Base-by-base conservation (phyloP, 2,329 filamentous ascomycete genomes). In the Onygenales sp. region DNA sequence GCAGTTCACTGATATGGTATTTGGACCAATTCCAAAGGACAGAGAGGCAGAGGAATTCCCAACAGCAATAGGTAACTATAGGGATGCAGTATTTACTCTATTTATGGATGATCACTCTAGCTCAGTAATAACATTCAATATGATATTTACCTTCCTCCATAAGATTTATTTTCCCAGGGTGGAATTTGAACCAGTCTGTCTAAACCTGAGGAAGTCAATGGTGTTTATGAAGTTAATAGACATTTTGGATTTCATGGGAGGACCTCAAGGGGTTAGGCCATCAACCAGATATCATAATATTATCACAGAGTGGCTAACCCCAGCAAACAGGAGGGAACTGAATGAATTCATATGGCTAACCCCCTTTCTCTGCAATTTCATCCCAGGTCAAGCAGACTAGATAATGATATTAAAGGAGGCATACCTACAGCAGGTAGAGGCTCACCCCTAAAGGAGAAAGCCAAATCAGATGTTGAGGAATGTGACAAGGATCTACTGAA, bases 51-150 rank as follows among this genome's bases (percentile, higher is more conserved):
- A 17, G 17, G 2, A 17, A 17, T 17, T 17, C 17, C 17, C 17
- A 17, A 17, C 0, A 0, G 2, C 0, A 17, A 17, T 17, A 17
- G 2, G 17, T 0, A 17, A 17, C 0, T 0, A 17, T 17, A 2
- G 2, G 17, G 17, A 17, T 17, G 2, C 17, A 2, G 2, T 2
- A 17, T 17, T 17, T 17, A 17, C 17, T 17, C 2, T 17, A 17
- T 17, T 17, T 17, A 17, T 17, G 0, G 2, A 17, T 17, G 2
- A 17, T 2, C 2, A 17, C 17, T 17, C 17, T 17, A 17, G 2
- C 17, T 17, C 2, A 17, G 17, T 2, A 17, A 17, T 2, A 17
- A 17, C 17, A 17, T 17, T 17, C 2, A 17, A 17, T 17, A 17
- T 2, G 2, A 17, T 17, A 0, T 17, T 17, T 17, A 17, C 17